Conservation (phyloP, 2,329 filamentous ascomycete species). For the Pseudodiploospora longispora region DNA sequence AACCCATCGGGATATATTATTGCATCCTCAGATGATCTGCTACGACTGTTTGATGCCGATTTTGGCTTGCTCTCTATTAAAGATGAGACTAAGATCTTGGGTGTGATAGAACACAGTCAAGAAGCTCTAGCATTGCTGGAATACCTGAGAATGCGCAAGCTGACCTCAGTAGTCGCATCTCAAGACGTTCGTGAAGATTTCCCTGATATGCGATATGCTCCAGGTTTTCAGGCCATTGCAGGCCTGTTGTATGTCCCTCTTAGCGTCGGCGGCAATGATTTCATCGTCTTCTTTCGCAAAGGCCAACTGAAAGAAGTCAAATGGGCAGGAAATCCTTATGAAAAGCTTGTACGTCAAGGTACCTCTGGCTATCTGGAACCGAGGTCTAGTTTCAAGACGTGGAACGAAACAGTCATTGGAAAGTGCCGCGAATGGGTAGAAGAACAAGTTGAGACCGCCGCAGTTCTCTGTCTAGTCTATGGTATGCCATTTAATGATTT, state of each 20-base stretch:
- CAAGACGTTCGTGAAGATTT: slow-evolving; percentile 72
- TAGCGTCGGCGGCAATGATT: slow-evolving; percentile 67
- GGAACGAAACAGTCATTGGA: slow-evolving; percentile 73
- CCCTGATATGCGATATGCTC: slow-evolving; percentile 69
- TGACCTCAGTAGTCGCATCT: slow-evolving; percentile 69
- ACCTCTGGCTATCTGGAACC: slow-evolving; percentile 71
- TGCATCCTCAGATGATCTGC: slow-evolving; percentile 75
- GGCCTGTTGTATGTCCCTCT: slow-evolving; percentile 77
- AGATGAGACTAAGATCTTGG: slow-evolving; percentile 83
- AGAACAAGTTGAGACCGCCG: slow-evolving; percentile 81
- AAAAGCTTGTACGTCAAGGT: slow-evolving; percentile 65
- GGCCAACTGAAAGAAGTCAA: slow-evolving; percentile 69
- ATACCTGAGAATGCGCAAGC: slow-evolving; percentile 67
- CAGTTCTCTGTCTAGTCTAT: slow-evolving; percentile 80
- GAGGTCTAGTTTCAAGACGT: slow-evolving; percentile 68
- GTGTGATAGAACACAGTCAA: slow-evolving; percentile 65
- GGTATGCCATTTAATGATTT: slow-evolving; percentile 39
- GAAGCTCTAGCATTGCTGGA: slow-evolving; percentile 79
- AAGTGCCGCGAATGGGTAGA: slow-evolving; percentile 84
- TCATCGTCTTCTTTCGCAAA: slow-evolving; percentile 85
- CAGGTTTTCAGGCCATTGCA: slow-evolving; percentile 70
- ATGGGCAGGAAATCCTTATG: slow-evolving; percentile 82
- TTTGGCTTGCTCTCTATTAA: slow-evolving; percentile 77
- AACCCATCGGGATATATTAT: slow-evolving; percentile 88
- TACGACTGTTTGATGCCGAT: slow-evolving; percentile 80